Conservation (phyloP, 306 rosid species). For the Cicer bijugum region DNA sequence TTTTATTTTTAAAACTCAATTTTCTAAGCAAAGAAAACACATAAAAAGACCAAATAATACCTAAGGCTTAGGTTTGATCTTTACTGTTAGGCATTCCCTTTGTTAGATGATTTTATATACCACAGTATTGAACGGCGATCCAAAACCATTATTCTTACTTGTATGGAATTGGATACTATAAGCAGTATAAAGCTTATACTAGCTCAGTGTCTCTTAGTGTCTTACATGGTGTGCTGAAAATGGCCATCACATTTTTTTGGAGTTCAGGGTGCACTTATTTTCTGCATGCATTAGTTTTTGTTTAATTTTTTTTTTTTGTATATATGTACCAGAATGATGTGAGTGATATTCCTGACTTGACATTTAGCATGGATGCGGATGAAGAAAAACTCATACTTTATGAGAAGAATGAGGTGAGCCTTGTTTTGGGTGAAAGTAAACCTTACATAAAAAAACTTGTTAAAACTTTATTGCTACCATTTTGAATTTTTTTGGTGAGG, state of each 20-base stretch:
- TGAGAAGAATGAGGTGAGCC: conserved; percentile 78
- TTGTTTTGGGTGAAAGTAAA: neutral
- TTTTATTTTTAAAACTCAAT: no score
- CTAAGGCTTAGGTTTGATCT: no score
- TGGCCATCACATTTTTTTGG: conserved; percentile 27
- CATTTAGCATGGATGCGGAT: conserved; percentile 99
- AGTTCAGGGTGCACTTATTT: conserved; percentile 33
- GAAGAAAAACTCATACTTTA: conserved; percentile 96
- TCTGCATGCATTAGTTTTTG: conserved; percentile 9
- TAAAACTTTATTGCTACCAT: neutral
- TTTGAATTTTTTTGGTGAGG: neutral
- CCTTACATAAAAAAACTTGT: conserved; percentile 31
- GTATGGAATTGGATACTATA: conserved; percentile 11
- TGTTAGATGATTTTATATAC: no score
- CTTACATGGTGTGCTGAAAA: conserved; percentile 5
- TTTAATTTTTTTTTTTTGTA: conserved; percentile 32
- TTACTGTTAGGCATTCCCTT: no score
- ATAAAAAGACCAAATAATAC: no score
- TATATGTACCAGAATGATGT: conserved; percentile 72
- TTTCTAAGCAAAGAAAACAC: no score
- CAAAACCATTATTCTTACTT: neutral
- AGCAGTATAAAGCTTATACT: neutral
- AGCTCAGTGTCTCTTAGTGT: conserved; percentile 18
- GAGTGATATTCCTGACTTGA: conserved; percentile 87
- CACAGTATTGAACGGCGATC: neutral